Percentiles rank a stretch among this genome's conserved stretches.
Evolutionary conservation across 805 yeast species (phyloP).

Genomic region (Wickerhamomyces silvicola): DNA sequence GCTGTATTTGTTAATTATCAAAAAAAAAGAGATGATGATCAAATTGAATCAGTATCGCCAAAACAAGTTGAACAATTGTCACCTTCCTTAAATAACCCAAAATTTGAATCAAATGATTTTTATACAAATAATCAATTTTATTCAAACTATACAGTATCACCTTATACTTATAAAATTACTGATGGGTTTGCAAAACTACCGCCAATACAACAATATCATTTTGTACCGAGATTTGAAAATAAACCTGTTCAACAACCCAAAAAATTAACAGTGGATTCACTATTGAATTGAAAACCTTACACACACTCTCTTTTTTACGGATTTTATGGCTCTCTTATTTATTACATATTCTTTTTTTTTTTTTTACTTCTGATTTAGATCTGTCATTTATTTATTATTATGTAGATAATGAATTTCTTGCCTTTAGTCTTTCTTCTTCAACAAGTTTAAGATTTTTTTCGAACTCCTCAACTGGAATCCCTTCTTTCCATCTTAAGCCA

Average conservation of each 20-base stretch:
- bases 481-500: slow-evolving; percentile 10
- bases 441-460: no score
- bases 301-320: no score
- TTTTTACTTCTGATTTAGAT: no score
- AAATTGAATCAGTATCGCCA: background rate
- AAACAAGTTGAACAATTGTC: background rate
- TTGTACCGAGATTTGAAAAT: slow-evolving; percentile 10
- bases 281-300: slow-evolving; percentile 3
- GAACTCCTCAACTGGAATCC: slow-evolving; percentile 19
- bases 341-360: no score
- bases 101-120: background rate
- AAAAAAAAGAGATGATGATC: background rate
- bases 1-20: slow-evolving; percentile 13
- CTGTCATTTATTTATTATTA: no score
- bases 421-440: no score
- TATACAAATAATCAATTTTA: background rate
- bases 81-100: background rate
- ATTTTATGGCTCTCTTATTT: no score
- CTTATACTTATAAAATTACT: background rate
- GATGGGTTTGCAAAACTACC: slow-evolving; percentile 2
- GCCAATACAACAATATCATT: slow-evolving; percentile 7
- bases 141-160: background rate
- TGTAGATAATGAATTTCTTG: no score
- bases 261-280: slow-evolving; percentile 7
- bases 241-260: background rate